A percentile compares a stretch with the other conserved stretches of the same genome.
These are phyloP conservation scores for Lolium multiflorum DNA, from an alignment of 176 grass and related monocot genomes.

Conservation along the genomic window DNA sequence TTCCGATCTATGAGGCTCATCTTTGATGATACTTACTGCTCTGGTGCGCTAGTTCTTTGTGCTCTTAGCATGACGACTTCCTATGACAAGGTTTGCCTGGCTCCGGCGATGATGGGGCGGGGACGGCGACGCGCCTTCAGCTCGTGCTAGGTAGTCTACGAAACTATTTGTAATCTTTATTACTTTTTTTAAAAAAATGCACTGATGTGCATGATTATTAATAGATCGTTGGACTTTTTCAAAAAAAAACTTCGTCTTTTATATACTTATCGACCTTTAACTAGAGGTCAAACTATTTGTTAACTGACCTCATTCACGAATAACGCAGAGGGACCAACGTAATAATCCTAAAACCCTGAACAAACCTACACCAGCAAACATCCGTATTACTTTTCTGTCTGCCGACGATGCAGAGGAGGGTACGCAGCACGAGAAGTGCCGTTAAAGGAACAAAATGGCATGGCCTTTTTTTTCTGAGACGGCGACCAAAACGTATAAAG, in stretches of 20 bases:
- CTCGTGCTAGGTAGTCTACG: too few relatives aligned
- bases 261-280: neutral
- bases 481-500: neutral
- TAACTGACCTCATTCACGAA: neutral
- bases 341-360: neutral
- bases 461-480: neutral
- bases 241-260: neutral
- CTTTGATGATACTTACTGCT: too few relatives aligned
- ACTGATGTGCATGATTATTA: too few relatives aligned
- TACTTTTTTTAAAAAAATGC: too few relatives aligned
- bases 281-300: neutral
- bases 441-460: constrained; percentile 1
- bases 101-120: too few relatives aligned
- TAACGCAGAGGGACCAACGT: neutral
- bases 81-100: too few relatives aligned
- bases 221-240: too few relatives aligned
- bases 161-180: too few relatives aligned
- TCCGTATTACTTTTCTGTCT: neutral
- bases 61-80: too few relatives aligned
- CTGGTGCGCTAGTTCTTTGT: too few relatives aligned
- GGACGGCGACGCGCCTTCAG: too few relatives aligned
- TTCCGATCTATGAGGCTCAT: too few relatives aligned
- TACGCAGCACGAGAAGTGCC: neutral
- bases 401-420: neutral
- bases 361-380: neutral